Percentiles rank a stretch among this genome's conserved stretches.
Evolutionary conservation across 176 grass and related monocot genomes (phyloP).

Genomic region (Olyra latifolia): DNA sequence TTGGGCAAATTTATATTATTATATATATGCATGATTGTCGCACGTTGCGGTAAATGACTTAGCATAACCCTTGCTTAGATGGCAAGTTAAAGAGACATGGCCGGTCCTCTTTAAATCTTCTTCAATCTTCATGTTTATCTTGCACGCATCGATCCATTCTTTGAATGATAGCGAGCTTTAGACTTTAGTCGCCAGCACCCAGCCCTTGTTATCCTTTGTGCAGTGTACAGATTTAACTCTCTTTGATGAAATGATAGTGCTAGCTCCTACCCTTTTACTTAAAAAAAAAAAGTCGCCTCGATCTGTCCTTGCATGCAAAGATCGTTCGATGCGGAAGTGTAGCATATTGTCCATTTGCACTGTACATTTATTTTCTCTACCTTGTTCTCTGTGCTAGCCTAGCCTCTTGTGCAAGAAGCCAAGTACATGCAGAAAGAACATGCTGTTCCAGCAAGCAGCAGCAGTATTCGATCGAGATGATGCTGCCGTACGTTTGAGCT

Average conservation of each 20-base stretch:
- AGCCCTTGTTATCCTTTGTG: no score
- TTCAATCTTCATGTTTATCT: neutral
- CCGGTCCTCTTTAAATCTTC: neutral
- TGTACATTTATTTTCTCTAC: neutral
- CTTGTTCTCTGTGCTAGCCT: no score
- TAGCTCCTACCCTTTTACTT: no score
- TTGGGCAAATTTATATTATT: neutral
- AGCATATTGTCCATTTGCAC: neutral
- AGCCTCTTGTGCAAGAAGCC: neutral
- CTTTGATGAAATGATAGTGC: no score
- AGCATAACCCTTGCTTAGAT: constrained; percentile 26
- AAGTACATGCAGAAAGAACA: neutral
- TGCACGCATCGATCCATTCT: constrained; percentile 1
- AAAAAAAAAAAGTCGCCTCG: neutral
- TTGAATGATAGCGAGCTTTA: constrained; percentile 20
- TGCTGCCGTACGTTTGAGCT: neutral
- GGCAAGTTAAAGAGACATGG: constrained; percentile 13
- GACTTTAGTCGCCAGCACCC: no score
- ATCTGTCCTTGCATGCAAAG: neutral
- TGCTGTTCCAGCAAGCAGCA: neutral
- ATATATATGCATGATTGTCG: constrained; percentile 19
- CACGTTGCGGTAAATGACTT: constrained; percentile 4
- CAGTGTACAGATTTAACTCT: no score
- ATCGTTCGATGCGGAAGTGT: constrained; percentile 22
- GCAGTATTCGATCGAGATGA: neutral